phyloP scores from a whole-genome alignment of 2,329 filamentous ascomycete species.

The Pseudopyricularia cyperi region DNA sequence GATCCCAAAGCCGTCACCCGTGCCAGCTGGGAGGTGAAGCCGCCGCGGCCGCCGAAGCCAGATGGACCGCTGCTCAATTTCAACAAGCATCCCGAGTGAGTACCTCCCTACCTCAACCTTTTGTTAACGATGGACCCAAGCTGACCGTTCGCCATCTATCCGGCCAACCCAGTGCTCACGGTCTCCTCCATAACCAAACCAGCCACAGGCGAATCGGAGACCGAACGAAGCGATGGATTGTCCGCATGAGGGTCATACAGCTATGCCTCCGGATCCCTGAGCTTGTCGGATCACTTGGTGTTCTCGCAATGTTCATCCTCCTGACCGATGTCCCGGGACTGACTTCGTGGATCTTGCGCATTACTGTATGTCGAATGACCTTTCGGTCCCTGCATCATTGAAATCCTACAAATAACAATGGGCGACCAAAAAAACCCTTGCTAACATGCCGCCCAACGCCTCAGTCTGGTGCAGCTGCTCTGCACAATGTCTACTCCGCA shows the following conservation, averaged over 20 bases:
- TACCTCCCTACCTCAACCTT: slow-evolving; percentile 5
- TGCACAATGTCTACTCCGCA: slow-evolving; percentile 64
- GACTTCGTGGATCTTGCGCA: slow-evolving; percentile 63
- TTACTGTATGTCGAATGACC: slow-evolving; percentile 61
- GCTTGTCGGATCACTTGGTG: slow-evolving; percentile 54
- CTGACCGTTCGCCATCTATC: slow-evolving; percentile 4
- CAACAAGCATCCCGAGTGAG: slow-evolving; percentile 78
- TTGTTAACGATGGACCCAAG: neutral
- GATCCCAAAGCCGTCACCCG: slow-evolving; percentile 79
- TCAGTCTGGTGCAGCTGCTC: slow-evolving; percentile 61
- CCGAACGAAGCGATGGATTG: slow-evolving; percentile 58
- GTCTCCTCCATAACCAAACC: slow-evolving; percentile 49
- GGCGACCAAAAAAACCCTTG: neutral
- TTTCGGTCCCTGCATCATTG: no score
- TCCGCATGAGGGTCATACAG: slow-evolving; percentile 55
- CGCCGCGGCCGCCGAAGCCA: slow-evolving; percentile 47
- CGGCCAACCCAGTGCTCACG: slow-evolving; percentile 35
- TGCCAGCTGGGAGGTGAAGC: slow-evolving; percentile 57
- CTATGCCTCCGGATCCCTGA: slow-evolving; percentile 54
- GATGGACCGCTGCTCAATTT: slow-evolving; percentile 69
- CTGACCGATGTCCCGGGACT: slow-evolving; percentile 53
- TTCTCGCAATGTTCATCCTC: slow-evolving; percentile 65
- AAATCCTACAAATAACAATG: slow-evolving; percentile 1
- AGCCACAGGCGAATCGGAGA: slow-evolving; percentile 54
- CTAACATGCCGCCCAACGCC: slow-evolving; percentile 7